Evolutionary conservation across 345 rosid genomes (phyloP), one percentile per base, ranked within the genome.

Genomic region (Gynandropsis gynandra): DNA sequence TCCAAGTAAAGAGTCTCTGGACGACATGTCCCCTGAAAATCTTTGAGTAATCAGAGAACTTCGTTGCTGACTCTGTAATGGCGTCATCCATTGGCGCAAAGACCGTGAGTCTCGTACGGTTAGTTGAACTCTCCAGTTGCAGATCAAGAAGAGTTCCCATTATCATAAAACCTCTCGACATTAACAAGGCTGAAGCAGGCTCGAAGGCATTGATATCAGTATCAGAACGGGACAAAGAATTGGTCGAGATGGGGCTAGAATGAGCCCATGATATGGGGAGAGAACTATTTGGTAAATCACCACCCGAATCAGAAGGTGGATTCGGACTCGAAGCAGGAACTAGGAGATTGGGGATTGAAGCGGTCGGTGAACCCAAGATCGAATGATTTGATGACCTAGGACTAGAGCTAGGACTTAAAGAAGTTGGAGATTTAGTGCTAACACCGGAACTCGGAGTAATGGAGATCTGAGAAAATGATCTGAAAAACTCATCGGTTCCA

Each of bases 11-110:
- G 58, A 72, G 62, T 8, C 65, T 14, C 8, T 49, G 61, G 52
- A 72, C 65, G 4, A 74, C 62, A 24, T 74, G 82, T 11, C 52
- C 63, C 36, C 39, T 33, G 46, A 74, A 71, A 1, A 77, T 51
- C n/a, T 50, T 43, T 0, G 50, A 60, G 20, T 66, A 77, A 40
- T 63, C 67, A 0, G 63, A 53, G 50, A 76, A 59, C 13, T 51
- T 70, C 10, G 4, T 39, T 1, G 43, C 37, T 4, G 45, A 38
- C 12, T 39, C 48, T 16, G 72, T 50, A 18, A 73, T 38, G 4
- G 73, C 75, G 42, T 59, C 75, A 56, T 72, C 77, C 16, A 58
- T 48, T 0, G 76, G 78, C 9, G 81, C 78, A 8, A 73, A 70
- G 64, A 76, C 52, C 24, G 78, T 76, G 62, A 73, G 39, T 49